These are phyloP conservation scores for Calcarisporium arbuscula DNA, from an alignment of 2,329 filamentous ascomycete species.

Conservation along the genomic window DNA sequence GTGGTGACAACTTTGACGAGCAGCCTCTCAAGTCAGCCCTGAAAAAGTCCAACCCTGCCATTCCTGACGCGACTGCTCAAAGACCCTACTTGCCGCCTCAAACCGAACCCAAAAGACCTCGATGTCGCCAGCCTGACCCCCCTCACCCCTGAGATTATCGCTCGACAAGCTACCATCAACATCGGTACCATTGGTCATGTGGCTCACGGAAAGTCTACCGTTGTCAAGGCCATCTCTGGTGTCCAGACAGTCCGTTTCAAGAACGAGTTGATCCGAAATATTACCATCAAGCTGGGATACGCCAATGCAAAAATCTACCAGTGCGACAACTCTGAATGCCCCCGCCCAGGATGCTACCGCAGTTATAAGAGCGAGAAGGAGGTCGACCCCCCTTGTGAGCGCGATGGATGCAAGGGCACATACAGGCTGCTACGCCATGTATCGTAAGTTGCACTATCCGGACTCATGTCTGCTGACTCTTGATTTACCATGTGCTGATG, in stretches of 20 bases:
- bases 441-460: constrained; percentile 56
- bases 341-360: constrained; percentile 88
- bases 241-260: constrained; percentile 99
- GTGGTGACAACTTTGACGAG: constrained; percentile 51
- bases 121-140: constrained; percentile 76
- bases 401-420: constrained; percentile 80
- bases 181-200: constrained; percentile 98
- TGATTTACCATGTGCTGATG: too few relatives aligned
- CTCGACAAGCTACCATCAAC: constrained; percentile 96
- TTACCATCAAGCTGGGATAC: constrained; percentile 99
- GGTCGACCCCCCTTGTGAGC: constrained; percentile 91
- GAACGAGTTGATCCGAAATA: constrained; percentile 98
- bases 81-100: constrained; percentile 66
- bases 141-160: constrained; percentile 93
- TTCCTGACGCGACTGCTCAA: constrained; percentile 50
- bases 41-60: constrained; percentile 61
- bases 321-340: constrained; percentile 88
- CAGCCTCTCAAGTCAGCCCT: constrained; percentile 77
- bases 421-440: constrained; percentile 89
- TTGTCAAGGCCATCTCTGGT: constrained; percentile 97
- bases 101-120: constrained; percentile 83
- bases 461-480: too few relatives aligned
- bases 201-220: constrained; percentile 97
- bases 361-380: constrained; percentile 99
- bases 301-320: constrained; percentile 99